Evolutionary conservation across 805 yeast genomes (phyloP).

Genomic region (Monosporozyma solicola): DNA sequence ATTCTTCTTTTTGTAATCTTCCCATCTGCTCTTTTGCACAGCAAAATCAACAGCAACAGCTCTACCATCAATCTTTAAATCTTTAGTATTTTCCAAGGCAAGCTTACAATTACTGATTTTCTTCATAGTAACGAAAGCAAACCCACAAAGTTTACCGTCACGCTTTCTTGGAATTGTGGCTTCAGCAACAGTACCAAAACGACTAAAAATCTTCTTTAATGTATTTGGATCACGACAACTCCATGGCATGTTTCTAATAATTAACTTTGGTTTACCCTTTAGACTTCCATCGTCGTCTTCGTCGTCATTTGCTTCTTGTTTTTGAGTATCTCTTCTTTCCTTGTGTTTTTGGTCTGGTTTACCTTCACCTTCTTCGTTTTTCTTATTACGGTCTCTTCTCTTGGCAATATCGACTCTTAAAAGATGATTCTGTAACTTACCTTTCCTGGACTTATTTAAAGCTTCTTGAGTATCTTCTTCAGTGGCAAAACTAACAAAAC

Average conservation of each 20-base stretch:
- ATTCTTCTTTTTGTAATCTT: slow-evolving; percentile 40
- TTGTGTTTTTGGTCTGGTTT: slow-evolving; percentile 4
- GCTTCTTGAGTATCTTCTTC: slow-evolving; percentile 82
- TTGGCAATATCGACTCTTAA: slow-evolving; percentile 82
- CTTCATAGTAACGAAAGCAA: slow-evolving; percentile 89
- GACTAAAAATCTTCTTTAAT: slow-evolving; percentile 58
- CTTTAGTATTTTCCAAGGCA: slow-evolving; percentile 69
- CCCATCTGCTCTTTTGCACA: slow-evolving; percentile 80
- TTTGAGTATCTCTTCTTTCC: background rate
- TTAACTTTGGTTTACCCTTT: slow-evolving; percentile 77
- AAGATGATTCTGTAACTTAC: slow-evolving; percentile 54
- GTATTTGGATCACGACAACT: slow-evolving; percentile 71
- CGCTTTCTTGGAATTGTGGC: slow-evolving; percentile 81
- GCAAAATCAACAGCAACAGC: slow-evolving; percentile 93
- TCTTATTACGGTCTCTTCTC: slow-evolving; percentile 70
- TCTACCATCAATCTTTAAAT: slow-evolving; percentile 77
- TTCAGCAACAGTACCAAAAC: slow-evolving; percentile 80
- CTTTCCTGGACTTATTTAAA: slow-evolving; percentile 52
- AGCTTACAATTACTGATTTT: slow-evolving; percentile 65
- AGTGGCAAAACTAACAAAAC: slow-evolving; percentile 81
- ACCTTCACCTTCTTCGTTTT: slow-evolving; percentile 7
- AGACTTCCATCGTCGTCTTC: slow-evolving; percentile 31
- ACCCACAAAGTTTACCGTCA: slow-evolving; percentile 88
- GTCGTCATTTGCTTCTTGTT: slow-evolving; percentile 8
- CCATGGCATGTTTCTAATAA: slow-evolving; percentile 94